These are phyloP conservation scores for Vigna nakashimae DNA, from an alignment of 306 rosid genomes.

Conservation along the genomic window DNA sequence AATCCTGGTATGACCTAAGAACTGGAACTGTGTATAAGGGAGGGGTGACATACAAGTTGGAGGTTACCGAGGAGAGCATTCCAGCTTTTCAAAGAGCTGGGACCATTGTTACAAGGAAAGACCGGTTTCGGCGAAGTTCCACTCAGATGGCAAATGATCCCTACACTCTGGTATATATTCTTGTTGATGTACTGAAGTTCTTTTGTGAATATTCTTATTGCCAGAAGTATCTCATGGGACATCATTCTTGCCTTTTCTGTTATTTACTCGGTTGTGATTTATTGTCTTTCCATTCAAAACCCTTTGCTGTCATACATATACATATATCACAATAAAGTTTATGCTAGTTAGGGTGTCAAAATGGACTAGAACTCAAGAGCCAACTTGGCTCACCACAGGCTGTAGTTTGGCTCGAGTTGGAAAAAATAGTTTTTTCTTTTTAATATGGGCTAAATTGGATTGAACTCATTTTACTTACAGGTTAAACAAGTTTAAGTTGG, in stretches of 20 bases:
- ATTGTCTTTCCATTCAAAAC: slow-evolving; percentile 26
- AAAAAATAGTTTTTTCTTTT: too few species aligned
- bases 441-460: too few species aligned
- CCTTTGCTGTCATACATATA: slow-evolving; percentile 19
- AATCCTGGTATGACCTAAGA: slow-evolving; percentile 87
- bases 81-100: slow-evolving; percentile 97
- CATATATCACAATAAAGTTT: not conserved
- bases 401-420: too few species aligned
- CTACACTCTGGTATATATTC: slow-evolving; percentile 79
- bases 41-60: slow-evolving; percentile 75
- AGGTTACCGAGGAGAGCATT: slow-evolving; percentile 72
- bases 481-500: too few species aligned
- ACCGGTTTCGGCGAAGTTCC: slow-evolving; percentile 93
- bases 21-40: slow-evolving; percentile 80
- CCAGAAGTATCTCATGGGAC: not conserved
- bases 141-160: slow-evolving; percentile 96
- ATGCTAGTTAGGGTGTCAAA: slow-evolving; percentile 8
- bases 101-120: slow-evolving; percentile 87
- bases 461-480: too few species aligned
- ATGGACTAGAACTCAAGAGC: too few species aligned
- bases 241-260: slow-evolving; percentile 33
- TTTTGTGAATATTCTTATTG: slow-evolving; percentile 19
- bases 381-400: too few species aligned
- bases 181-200: slow-evolving; percentile 27
- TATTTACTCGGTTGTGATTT: slow-evolving; percentile 18